These are phyloP conservation scores for Ophiocytium majus DNA, from an alignment of 352 stramenopile species.

Conservation along the genomic window DNA sequence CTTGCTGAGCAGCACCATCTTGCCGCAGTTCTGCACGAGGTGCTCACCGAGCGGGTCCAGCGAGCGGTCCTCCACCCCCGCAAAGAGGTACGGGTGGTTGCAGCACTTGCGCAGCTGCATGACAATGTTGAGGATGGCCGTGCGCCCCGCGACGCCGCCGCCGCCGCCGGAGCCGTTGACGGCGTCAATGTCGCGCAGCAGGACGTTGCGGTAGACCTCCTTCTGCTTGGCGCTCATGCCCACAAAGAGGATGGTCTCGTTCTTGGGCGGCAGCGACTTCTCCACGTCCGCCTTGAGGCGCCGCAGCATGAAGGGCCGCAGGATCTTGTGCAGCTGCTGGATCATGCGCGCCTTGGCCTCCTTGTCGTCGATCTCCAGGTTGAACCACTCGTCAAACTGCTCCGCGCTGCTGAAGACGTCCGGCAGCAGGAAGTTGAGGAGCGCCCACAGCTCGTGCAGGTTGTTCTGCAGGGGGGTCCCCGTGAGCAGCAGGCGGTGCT, in stretches of 20 bases:
- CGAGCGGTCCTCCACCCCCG: slow-evolving; percentile 88
- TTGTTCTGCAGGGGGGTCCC: slow-evolving; percentile 94
- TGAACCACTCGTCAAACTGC: slow-evolving; percentile 83
- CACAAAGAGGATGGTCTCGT: slow-evolving; percentile 97
- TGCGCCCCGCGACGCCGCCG: slow-evolving; percentile 59
- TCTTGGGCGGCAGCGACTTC: slow-evolving; percentile 92
- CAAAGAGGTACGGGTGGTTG: slow-evolving; percentile 98
- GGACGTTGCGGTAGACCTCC: slow-evolving; percentile 89
- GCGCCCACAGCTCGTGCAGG: slow-evolving; percentile 83
- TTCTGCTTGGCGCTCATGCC: slow-evolving; percentile 80
- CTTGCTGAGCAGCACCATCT: slow-evolving; percentile 97
- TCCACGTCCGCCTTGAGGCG: slow-evolving; percentile 97
- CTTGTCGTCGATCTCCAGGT: slow-evolving; percentile 88
- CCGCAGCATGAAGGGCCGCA: slow-evolving; percentile 95
- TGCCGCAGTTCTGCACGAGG: slow-evolving; percentile 93
- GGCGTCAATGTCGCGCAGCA: slow-evolving; percentile 86
- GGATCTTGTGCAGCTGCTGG: slow-evolving; percentile 84
- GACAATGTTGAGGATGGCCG: slow-evolving; percentile 92
- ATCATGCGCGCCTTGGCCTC: slow-evolving; percentile 76
- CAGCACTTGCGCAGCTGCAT: slow-evolving; percentile 98
- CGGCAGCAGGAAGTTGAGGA: slow-evolving; percentile 84
- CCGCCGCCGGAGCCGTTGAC: slow-evolving; percentile 67
- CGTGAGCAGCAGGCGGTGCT: slow-evolving; percentile 64
- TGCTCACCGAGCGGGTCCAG: slow-evolving; percentile 91
- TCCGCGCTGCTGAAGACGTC: slow-evolving; percentile 75